A percentile compares a stretch with the other conserved stretches of the same genome.
phyloP scores from a whole-genome alignment of 2,329 filamentous ascomycete genomes.

The Chrysoporthe cubensis region DNA sequence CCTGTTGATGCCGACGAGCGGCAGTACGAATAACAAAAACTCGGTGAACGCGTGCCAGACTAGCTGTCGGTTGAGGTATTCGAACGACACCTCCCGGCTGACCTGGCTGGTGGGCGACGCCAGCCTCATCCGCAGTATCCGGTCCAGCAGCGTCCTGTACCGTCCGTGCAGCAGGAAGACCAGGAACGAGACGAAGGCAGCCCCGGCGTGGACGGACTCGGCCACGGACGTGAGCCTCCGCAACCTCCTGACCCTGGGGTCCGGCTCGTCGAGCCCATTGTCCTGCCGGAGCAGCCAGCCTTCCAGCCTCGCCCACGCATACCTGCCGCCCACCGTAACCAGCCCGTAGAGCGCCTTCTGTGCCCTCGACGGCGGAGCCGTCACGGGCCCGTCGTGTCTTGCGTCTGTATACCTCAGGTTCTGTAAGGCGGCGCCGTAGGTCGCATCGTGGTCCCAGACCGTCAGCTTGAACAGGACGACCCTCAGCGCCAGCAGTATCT shows the following conservation, averaged over 20 bases:
- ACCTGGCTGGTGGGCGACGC: constrained; percentile 84
- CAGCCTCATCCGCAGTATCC: constrained; percentile 80
- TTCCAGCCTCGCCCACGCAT: constrained; percentile 92
- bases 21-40: constrained; percentile 95
- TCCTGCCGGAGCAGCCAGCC: constrained; percentile 79
- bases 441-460: constrained; percentile 95
- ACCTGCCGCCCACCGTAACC: constrained; percentile 83
- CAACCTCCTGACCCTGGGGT: constrained; percentile 57
- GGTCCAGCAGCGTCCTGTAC: constrained; percentile 89
- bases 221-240: constrained; percentile 70
- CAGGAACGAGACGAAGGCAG: constrained; percentile 83
- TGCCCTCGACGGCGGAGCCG: constrained; percentile 73
- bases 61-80: constrained; percentile 95
- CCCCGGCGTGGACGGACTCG: constrained; percentile 77
- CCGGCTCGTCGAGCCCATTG: constrained; percentile 71
- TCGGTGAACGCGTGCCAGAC: constrained; percentile 99
- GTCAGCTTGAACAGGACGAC: constrained; percentile 89
- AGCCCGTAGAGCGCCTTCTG: constrained; percentile 87
- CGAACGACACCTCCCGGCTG: constrained; percentile 90
- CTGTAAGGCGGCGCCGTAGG: constrained; percentile 90
- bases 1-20: constrained; percentile 89
- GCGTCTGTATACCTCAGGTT: constrained; percentile 91
- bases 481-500: constrained; percentile 79
- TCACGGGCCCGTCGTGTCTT: constrained; percentile 63
- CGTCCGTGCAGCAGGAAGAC: constrained; percentile 89